phyloP scores from a whole-genome alignment of 1,284 basidiomycete genomes.

The Puccinia coronata region DNA sequence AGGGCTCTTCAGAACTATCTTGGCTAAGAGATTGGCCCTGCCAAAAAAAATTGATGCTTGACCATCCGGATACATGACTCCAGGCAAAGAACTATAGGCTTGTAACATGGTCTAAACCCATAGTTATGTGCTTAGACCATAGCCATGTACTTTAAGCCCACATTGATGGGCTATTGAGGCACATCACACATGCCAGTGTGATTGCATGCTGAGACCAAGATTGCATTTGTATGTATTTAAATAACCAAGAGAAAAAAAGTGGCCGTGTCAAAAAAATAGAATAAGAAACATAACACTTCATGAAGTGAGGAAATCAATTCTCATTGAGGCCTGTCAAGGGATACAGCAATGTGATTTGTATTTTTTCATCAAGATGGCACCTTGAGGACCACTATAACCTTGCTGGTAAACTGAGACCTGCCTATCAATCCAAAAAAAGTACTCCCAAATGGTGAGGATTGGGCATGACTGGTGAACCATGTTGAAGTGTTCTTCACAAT shows the following conservation, averaged over 20 bases:
- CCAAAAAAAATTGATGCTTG: too few species aligned
- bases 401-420: constrained; percentile 4
- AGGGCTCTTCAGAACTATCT: background rate
- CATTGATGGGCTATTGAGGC: background rate
- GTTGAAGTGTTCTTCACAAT: background rate
- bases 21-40: too few species aligned
- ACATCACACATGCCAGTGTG: too few species aligned
- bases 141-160: background rate
- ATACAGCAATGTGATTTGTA: constrained; percentile 19
- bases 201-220: too few species aligned
- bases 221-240: too few species aligned
- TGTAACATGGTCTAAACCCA: too few species aligned
- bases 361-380: background rate
- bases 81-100: too few species aligned
- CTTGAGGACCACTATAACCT: constrained; percentile 17
- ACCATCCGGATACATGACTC: too few species aligned
- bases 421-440: background rate
- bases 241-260: too few species aligned
- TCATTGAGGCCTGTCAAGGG: background rate
- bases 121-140: too few species aligned
- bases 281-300: background rate
- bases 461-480: background rate
- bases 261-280: too few species aligned
- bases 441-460: background rate
- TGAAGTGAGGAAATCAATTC: constrained; percentile 22